Percentiles rank a stretch among this genome's conserved stretches.
These are phyloP conservation scores for Gryganskiella cystojenkinii DNA, from an alignment of 192 early-diverging fungal genomes.

Conservation along the genomic window DNA sequence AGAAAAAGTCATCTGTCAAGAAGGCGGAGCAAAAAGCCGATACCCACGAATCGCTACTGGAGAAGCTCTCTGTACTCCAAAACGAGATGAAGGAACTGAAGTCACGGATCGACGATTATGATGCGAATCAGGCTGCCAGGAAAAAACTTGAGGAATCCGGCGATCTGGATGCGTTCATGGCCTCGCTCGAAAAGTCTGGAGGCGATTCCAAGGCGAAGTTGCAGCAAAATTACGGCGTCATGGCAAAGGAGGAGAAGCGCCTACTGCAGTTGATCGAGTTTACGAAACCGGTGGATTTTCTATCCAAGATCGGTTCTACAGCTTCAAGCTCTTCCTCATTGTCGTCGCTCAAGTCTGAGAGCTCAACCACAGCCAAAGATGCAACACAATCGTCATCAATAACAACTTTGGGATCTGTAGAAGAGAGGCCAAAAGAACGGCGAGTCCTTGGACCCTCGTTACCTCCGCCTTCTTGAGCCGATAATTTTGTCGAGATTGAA, in stretches of 20 bases:
- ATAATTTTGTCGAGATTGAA: too few species aligned
- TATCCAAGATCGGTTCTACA: slow-evolving; percentile 35
- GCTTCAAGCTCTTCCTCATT: too few species aligned
- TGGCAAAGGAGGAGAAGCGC: slow-evolving; percentile 60
- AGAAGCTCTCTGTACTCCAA: slow-evolving; percentile 55
- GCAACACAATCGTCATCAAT: background rate
- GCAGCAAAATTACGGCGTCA: slow-evolving; percentile 49
- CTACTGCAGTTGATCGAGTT: slow-evolving; percentile 56
- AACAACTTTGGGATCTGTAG: too few species aligned
- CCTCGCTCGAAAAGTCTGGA: slow-evolving; percentile 57
- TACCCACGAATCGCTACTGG: slow-evolving; percentile 71
- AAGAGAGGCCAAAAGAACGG: slow-evolving; percentile 11
- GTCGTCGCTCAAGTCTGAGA: too few species aligned
- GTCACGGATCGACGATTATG: slow-evolving; percentile 45
- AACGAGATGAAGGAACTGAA: slow-evolving; percentile 19
- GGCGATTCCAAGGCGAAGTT: slow-evolving; percentile 54
- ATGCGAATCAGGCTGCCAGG: slow-evolving; percentile 20
- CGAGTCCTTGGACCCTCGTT: slow-evolving; percentile 29
- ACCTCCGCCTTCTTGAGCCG: slow-evolving; percentile 28
- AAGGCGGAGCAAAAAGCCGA: slow-evolving; percentile 62
- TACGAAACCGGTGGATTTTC: slow-evolving; percentile 58
- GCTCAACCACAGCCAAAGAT: background rate
- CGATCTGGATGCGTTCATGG: slow-evolving; percentile 77
- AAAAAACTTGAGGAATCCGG: slow-evolving; percentile 52
- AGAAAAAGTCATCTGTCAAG: slow-evolving; percentile 42